Conservation (phyloP, 106 monocot genomes). For the Dioscorea zingiberensis region DNA sequence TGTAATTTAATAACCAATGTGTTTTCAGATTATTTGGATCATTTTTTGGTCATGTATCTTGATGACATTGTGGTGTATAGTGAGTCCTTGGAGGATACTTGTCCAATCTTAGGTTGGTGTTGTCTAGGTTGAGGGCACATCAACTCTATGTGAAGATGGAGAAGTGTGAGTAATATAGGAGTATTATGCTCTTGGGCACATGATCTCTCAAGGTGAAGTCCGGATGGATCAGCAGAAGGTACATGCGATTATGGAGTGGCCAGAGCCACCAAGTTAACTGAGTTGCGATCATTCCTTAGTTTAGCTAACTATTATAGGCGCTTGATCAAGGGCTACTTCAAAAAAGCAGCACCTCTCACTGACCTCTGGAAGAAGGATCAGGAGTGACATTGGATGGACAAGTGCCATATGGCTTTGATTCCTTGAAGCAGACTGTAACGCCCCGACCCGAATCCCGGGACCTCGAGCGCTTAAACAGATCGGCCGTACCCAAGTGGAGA, state of each 20-base stretch:
- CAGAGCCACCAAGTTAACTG: background rate
- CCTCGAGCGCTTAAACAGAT: no score
- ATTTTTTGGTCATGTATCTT: background rate
- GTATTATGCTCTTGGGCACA: background rate
- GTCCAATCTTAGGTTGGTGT: background rate
- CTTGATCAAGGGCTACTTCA: background rate
- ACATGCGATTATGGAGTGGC: background rate
- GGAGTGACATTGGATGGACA: background rate
- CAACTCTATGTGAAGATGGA: background rate
- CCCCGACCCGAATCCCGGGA: no score
- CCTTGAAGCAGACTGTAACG: background rate
- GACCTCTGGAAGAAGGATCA: background rate
- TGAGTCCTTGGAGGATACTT: background rate
- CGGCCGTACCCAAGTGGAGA: no score
- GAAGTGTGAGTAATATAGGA: background rate
- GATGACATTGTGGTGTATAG: background rate
- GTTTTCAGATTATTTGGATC: background rate
- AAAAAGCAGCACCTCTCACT: background rate
- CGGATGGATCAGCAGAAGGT: background rate
- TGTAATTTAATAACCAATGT: background rate
- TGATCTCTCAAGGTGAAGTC: background rate
- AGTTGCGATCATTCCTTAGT: no score
- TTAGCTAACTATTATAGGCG: no score
- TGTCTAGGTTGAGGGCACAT: background rate
- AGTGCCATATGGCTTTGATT: background rate